phyloP scores from a whole-genome alignment of 169 alveolate species.

The Cyclospora cayetanensis region DNA sequence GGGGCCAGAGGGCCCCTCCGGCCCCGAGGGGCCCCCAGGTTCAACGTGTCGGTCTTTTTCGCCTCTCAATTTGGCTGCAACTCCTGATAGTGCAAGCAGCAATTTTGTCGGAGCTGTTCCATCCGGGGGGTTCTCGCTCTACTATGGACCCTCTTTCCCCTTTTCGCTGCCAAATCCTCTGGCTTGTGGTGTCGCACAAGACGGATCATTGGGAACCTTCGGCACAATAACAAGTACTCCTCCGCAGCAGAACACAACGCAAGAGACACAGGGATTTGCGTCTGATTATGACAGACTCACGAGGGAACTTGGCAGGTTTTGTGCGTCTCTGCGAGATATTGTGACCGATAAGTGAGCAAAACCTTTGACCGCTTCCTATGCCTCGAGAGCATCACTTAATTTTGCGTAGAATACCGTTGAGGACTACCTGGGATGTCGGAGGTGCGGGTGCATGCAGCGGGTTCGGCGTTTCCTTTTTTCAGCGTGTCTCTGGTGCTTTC shows the following conservation, averaged over 20 bases:
- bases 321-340: conserved; percentile 35
- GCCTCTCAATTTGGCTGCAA: not conserved
- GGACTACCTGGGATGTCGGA: too few species aligned
- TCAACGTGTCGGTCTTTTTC: conserved; percentile 14
- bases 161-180: conserved; percentile 1
- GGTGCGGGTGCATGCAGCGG: too few species aligned
- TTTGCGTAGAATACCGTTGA: too few species aligned
- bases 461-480: too few species aligned
- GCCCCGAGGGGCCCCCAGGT: not conserved
- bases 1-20: not conserved
- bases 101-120: not conserved
- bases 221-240: not conserved
- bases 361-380: not conserved
- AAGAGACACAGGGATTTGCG: conserved; percentile 48
- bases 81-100: conserved; percentile 5
- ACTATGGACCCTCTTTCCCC: not conserved
- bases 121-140: conserved; percentile 6
- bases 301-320: conserved; percentile 24
- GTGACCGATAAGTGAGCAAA: conserved; percentile 9
- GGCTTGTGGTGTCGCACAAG: not conserved
- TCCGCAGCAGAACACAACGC: conserved; percentile 5
- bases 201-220: not conserved
- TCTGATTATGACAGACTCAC: conserved; percentile 61
- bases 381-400: too few species aligned
- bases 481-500: too few species aligned